Base-by-base conservation (phyloP, 331 rosid genomes). In the Telfairia occidentalis region DNA sequence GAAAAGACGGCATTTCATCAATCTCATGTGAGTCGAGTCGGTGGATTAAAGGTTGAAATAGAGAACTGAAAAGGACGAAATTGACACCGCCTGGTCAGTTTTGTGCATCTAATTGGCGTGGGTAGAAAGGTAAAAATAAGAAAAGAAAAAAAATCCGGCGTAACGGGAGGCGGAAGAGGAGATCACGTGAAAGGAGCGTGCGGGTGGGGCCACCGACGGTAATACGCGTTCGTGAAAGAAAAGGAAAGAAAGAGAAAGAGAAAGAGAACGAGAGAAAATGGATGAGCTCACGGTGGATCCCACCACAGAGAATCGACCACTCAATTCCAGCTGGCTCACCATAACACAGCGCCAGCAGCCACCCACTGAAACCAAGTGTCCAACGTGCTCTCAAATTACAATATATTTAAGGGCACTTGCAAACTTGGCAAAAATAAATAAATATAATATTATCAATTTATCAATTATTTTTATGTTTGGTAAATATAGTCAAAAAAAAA, bases 181-280 rank as follows among this genome's bases (percentile, higher is more conserved):
- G 23, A 18, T 69, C 74, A 69, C 74, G 74, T 69, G 74, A 43
- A 73, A 40, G 40, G 63, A 42, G 54, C 28, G 77, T 82, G 82
- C 82, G 89, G 77, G 75, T 83, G 90, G 90, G 52, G 92, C 89
- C 64, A 78, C 71, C 58, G 81, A 80, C 85, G 85, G 77, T 72
- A 75, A 75, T 85, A 79, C 86, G 81, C 86, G 86, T 77, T 78
- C 32, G 21, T 40, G 72, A 77, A 86, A 48, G 53, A 12, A 38
- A n/a, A 29, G 16, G 28, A 26, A 9, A 10, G 5, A 15, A 83
- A 58, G 4, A 26, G n/a, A 37, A 0, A 38, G 24, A 38, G 5
- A 15, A 15, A 12, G 2, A 24, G 10, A 28, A n/a, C n/a, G n/a
- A n/a, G 52, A 1, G 24, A 32, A 60, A 42, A 23, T 5, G 52